Conservation (phyloP, 305 asterid genomes). For the Solanum hybrid region DNA sequence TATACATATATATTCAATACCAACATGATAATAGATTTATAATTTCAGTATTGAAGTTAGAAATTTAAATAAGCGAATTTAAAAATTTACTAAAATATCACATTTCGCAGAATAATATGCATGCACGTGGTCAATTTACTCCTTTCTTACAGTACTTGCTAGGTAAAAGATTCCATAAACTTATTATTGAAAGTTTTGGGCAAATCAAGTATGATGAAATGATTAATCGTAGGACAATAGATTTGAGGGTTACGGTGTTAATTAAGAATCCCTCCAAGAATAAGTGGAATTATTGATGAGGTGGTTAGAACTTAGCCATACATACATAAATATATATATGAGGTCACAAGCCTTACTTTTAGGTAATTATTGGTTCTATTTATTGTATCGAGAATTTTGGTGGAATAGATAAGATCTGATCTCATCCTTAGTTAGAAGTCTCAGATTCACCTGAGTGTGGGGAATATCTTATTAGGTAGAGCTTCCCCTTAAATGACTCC, state of each 20-base stretch:
- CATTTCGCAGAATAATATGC: not conserved
- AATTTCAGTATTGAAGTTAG: too few species aligned
- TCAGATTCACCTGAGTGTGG: not conserved
- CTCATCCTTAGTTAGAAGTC: not conserved
- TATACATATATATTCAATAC: not conserved
- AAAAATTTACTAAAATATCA: not conserved
- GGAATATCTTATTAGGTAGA: not conserved
- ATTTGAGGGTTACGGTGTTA: not conserved
- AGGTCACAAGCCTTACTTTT: not conserved
- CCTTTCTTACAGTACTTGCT: not conserved
- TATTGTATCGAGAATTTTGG: fast-evolving
- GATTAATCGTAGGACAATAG: not conserved
- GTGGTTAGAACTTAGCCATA: not conserved
- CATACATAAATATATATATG: not conserved
- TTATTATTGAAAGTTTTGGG: not conserved
- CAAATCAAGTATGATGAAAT: not conserved
- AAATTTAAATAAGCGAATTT: not conserved
- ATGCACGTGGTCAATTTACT: not conserved
- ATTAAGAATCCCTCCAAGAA: not conserved
- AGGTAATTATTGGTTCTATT: not conserved
- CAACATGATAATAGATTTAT: not conserved
- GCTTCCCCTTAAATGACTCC: not conserved
- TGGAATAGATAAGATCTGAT: not conserved
- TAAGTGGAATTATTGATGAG: not conserved
- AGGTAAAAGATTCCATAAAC: not conserved